phyloP scores from a whole-genome alignment of 2,329 filamentous ascomycete genomes.

The Penicillium sp. region DNA sequence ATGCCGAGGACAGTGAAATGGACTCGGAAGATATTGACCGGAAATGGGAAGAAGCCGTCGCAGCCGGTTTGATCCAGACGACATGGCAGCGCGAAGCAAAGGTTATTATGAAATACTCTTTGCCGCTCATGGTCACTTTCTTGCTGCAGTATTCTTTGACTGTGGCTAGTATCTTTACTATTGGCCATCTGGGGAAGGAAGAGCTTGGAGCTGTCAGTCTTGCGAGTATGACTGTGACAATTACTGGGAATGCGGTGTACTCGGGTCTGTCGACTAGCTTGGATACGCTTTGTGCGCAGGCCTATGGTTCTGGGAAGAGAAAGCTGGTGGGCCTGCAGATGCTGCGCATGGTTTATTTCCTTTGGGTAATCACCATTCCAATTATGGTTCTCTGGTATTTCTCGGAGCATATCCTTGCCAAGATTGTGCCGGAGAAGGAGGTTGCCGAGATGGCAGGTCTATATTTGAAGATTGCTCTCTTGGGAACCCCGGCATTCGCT shows the following conservation, averaged over 20 bases:
- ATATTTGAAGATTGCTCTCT: slow-evolving; percentile 69
- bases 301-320: slow-evolving; percentile 87
- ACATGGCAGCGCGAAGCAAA: slow-evolving; percentile 89
- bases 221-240: slow-evolving; percentile 76
- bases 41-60: slow-evolving; percentile 84
- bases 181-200: slow-evolving; percentile 71
- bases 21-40: slow-evolving; percentile 62
- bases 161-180: slow-evolving; percentile 76
- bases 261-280: slow-evolving; percentile 86
- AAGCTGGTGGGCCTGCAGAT: slow-evolving; percentile 83
- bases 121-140: slow-evolving; percentile 71
- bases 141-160: slow-evolving; percentile 80
- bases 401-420: slow-evolving; percentile 63
- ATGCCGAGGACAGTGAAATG: slow-evolving; percentile 49
- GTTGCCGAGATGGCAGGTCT: slow-evolving; percentile 70
- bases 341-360: slow-evolving; percentile 77
- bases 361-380: slow-evolving; percentile 69
- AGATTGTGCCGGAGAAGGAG: slow-evolving; percentile 68
- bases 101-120: slow-evolving; percentile 70
- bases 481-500: slow-evolving; percentile 73
- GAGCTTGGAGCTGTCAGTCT: slow-evolving; percentile 67
- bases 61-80: slow-evolving; percentile 76
- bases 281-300: slow-evolving; percentile 90
- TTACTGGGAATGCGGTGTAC: slow-evolving; percentile 73
- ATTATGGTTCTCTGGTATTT: slow-evolving; percentile 71